phyloP scores from a whole-genome alignment of 495 filamentous ascomycete species.

The Lasiosphaeria hispida region DNA sequence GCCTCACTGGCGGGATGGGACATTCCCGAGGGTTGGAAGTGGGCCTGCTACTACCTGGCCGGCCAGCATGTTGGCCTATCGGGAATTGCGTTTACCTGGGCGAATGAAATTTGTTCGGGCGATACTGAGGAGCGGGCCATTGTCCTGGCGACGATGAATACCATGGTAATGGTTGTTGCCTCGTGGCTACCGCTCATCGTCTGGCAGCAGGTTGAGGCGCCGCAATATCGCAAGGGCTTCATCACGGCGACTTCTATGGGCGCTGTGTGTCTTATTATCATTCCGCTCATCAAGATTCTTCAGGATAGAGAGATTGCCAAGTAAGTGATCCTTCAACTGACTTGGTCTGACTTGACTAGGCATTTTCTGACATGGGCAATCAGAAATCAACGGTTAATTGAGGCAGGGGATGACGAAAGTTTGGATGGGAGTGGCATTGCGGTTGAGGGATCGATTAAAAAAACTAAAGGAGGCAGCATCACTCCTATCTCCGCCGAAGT shows the following conservation, averaged over 20 bases:
- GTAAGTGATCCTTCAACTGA: too few species aligned
- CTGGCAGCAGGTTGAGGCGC: slow-evolving; percentile 49
- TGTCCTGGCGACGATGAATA: slow-evolving; percentile 44
- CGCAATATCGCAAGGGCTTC: slow-evolving; percentile 45
- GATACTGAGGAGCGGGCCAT: slow-evolving; percentile 57
- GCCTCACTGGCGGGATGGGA: slow-evolving; percentile 42
- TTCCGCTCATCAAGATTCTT: too few species aligned
- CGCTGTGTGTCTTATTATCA: too few species aligned
- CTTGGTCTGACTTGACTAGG: too few species aligned
- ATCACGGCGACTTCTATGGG: slow-evolving; percentile 39
- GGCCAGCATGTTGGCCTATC: slow-evolving; percentile 9
- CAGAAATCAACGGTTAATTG: too few species aligned
- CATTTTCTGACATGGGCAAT: too few species aligned
- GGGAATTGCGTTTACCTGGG: slow-evolving; percentile 40
- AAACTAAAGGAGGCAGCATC: too few species aligned
- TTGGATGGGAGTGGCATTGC: too few species aligned
- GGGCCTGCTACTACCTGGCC: slow-evolving; percentile 51
- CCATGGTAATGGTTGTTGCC: slow-evolving; percentile 42
- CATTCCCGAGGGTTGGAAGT: slow-evolving; percentile 43
- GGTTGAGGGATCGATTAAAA: too few species aligned
- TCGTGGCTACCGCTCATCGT: slow-evolving; percentile 47
- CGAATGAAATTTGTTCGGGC: slow-evolving; percentile 51
- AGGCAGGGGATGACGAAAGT: too few species aligned
- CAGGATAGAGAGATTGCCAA: too few species aligned
- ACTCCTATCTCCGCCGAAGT: too few species aligned